These are phyloP conservation scores for Salix purpurea DNA, from an alignment of 345 rosid species.

Conservation along the genomic window DNA sequence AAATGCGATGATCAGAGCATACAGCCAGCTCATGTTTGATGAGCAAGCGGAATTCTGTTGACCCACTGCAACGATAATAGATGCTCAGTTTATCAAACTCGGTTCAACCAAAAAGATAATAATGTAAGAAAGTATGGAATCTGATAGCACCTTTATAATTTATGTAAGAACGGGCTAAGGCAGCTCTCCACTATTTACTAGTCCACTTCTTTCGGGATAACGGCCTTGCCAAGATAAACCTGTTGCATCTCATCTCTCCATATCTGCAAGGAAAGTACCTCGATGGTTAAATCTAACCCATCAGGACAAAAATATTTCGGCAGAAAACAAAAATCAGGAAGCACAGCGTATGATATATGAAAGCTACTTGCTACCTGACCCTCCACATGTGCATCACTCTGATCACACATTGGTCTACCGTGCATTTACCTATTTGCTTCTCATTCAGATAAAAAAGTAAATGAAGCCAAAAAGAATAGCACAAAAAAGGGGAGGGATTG, in stretches of 20 bases:
- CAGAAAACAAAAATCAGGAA: neutral
- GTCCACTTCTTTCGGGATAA: slow-evolving; percentile 51
- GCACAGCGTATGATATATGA: neutral
- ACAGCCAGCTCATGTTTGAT: neutral
- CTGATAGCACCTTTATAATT: slow-evolving; percentile 19
- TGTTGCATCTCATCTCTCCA: slow-evolving; percentile 94
- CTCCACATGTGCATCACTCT: neutral
- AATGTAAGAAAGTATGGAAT: neutral
- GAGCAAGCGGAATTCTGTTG: neutral
- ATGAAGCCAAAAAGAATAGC: neutral
- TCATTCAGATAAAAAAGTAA: neutral
- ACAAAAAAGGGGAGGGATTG: neutral
- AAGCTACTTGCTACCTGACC: neutral
- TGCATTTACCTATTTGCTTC: neutral
- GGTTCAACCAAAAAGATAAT: neutral
- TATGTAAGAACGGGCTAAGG: neutral
- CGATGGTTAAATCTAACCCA: neutral
- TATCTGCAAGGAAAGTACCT: slow-evolving; percentile 39
- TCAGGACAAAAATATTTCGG: neutral
- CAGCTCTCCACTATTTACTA: slow-evolving; percentile 26
- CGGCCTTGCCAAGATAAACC: slow-evolving; percentile 67
- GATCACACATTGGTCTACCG: neutral
- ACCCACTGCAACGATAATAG: slow-evolving; percentile 7
- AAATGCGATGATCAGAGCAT: neutral
- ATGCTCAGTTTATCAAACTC: neutral